Conservation (phyloP, 768 basidiomycete genomes). For the Mycena leptocephala region DNA sequence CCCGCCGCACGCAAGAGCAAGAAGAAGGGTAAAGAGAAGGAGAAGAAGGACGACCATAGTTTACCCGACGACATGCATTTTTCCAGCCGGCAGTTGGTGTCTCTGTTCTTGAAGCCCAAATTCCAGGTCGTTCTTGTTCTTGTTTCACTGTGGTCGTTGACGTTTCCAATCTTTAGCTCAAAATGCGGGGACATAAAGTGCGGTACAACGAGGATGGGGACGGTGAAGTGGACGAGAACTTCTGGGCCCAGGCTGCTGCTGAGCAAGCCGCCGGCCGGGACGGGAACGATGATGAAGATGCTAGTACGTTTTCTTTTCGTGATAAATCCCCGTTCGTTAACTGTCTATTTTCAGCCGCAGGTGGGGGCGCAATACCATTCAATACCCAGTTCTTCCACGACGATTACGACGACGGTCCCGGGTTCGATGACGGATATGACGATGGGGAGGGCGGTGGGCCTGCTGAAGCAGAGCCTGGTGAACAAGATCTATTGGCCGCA, state of each 20-base stretch:
- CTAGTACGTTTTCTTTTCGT: slow-evolving; percentile 61
- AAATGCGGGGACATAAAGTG: slow-evolving; percentile 86
- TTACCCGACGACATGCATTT: slow-evolving; percentile 99
- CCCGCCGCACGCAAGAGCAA: slow-evolving; percentile 57
- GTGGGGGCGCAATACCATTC: slow-evolving; percentile 82
- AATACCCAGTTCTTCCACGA: slow-evolving; percentile 98
- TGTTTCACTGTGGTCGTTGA: background rate
- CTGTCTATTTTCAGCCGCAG: slow-evolving; percentile 46
- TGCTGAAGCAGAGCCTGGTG: slow-evolving; percentile 72
- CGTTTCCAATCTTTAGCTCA: slow-evolving; percentile 70
- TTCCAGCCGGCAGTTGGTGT: slow-evolving; percentile 89
- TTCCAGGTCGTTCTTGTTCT: slow-evolving; percentile 79
- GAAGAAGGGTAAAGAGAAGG: slow-evolving; percentile 65
- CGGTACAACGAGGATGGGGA: slow-evolving; percentile 74
- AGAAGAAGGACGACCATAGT: slow-evolving; percentile 82
- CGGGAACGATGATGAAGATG: slow-evolving; percentile 73
- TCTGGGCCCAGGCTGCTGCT: slow-evolving; percentile 97
- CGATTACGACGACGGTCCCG: slow-evolving; percentile 86
- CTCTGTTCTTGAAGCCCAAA: slow-evolving; percentile 96
- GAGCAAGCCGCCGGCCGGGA: slow-evolving; percentile 80
- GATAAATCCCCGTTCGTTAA: slow-evolving; percentile 25
- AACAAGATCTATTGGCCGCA: slow-evolving; percentile 90
- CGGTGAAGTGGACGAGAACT: slow-evolving; percentile 95
- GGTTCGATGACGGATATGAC: slow-evolving; percentile 72
- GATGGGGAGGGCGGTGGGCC: slow-evolving; percentile 62